Evolutionary conservation across 2,329 filamentous ascomycete species (phyloP), one percentile per base, ranked within the genome.

Genomic region (Aspergillus arachidicola): DNA sequence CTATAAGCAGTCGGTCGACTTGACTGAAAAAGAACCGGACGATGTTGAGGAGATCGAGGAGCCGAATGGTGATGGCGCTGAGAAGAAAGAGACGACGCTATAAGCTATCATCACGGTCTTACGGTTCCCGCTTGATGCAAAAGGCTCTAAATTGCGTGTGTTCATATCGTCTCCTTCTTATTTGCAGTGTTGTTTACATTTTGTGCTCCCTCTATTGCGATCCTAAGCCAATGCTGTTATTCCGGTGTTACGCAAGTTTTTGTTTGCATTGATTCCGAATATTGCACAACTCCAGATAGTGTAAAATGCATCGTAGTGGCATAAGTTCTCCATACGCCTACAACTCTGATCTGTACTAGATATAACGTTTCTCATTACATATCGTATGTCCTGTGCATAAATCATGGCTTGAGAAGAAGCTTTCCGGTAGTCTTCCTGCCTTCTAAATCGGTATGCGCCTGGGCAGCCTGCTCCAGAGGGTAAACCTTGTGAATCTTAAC

Each of bases 401-500:
- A 57, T 74, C 71, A 89, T 54, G 87, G 85, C 79, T 89, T 89
- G 72, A 97, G 76, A 61, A 97, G 76, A 66, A 96, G 78, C 82
- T 97, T 97, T 21, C 94, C 94, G 12, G 88, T 92, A 2, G 92
- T 95, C 82, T 90, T 92, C 70, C 93, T 84, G 48, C 91, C 86
- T 79, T 96, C 91, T 51, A 97, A 84, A 76, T 97, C 92, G 56
- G 81, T 78, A 66, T 96, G 93, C 14, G 92, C 93, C 70, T 86
- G 82, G 41, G 83, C 87, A 38, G 90, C 87, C 51, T 97, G 89
- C 71, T 87, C 85, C 46, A 97, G 80, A 6, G 90, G 86, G 76
- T 97, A 97, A 0, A 89, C 81, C 66, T 93, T 87, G 75, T 96
- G 91, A 34, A 96, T 86, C 64, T 84, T 85, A 19, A 93, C 85